phyloP scores from a whole-genome alignment of 2,329 filamentous ascomycete species.

The Lasiodiplodia citricola region DNA sequence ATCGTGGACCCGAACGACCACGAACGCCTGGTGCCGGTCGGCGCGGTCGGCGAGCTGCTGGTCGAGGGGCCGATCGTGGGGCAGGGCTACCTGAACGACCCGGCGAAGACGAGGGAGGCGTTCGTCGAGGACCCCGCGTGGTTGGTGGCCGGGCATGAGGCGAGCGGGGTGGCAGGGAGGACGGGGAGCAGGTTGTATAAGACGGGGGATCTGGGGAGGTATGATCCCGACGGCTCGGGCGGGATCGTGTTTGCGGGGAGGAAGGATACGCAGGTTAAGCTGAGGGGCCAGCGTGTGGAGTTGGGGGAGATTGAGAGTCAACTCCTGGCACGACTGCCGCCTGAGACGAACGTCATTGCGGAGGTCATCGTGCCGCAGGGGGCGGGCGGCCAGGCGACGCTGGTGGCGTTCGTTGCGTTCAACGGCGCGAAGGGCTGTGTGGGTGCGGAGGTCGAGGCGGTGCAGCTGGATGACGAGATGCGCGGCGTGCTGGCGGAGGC shows the following conservation, averaged over 20 bases:
- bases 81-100: slow-evolving; percentile 48
- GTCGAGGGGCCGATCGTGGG: slow-evolving; percentile 54
- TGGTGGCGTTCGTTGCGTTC: slow-evolving; percentile 42
- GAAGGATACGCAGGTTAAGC: slow-evolving; percentile 63
- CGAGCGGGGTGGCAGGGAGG: slow-evolving; percentile 51
- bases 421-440: slow-evolving; percentile 26
- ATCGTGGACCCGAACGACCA: slow-evolving; percentile 38
- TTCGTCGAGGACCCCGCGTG: slow-evolving; percentile 39
- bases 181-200: slow-evolving; percentile 61
- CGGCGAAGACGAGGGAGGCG: slow-evolving; percentile 35
- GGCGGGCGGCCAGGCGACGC: slow-evolving; percentile 31
- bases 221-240: slow-evolving; percentile 50
- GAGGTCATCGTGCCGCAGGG: slow-evolving; percentile 52
- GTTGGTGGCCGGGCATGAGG: slow-evolving; percentile 43
- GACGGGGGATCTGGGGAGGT: slow-evolving; percentile 6
- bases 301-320: slow-evolving; percentile 47
- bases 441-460: slow-evolving; percentile 29
- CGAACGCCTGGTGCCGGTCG: slow-evolving; percentile 40
- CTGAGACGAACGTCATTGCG: slow-evolving; percentile 38
- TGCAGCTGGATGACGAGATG: neutral
- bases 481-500: neutral
- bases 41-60: slow-evolving; percentile 54
- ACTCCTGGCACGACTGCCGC: slow-evolving; percentile 33
- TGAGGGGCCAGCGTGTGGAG: slow-evolving; percentile 48
- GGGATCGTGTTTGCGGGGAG: slow-evolving; percentile 63